Conservation (phyloP, 108 stramenopile species). For the Fragilariopsis cylindrus region DNA sequence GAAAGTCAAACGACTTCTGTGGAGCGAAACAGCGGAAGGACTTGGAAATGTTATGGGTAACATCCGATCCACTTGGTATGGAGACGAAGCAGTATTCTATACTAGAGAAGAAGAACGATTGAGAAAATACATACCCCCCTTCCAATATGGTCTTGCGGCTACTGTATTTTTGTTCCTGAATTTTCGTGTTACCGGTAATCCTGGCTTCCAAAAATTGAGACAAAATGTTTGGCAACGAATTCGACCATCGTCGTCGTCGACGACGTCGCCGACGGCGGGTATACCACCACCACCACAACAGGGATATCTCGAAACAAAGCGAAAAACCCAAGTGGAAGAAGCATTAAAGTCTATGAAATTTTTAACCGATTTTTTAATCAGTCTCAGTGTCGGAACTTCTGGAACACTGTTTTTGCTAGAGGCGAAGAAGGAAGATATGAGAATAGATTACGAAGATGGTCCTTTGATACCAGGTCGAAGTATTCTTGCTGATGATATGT, state of each 20-base stretch:
- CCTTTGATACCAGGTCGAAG: conserved; percentile 37
- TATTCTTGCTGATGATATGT: conserved; percentile 25
- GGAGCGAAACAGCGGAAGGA: conserved; percentile 24
- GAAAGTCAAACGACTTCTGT: conserved; percentile 1
- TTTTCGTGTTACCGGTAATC: conserved; percentile 25
- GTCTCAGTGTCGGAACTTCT: conserved; percentile 26
- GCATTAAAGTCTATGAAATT: conserved; percentile 14
- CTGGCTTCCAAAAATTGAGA: background rate
- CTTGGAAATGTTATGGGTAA: conserved; percentile 14
- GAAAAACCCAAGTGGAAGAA: conserved; percentile 5
- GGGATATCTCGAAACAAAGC: conserved; percentile 20
- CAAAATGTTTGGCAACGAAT: background rate
- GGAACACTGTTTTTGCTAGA: conserved; percentile 11
- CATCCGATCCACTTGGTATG: conserved; percentile 22
- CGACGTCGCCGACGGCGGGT: background rate
- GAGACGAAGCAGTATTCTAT: conserved; percentile 11
- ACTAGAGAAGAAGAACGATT: conserved; percentile 20
- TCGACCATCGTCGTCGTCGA: background rate
- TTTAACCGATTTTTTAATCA: conserved; percentile 27
- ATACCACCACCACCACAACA: background rate
- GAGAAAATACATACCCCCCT: conserved; percentile 22
- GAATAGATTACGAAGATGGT: conserved; percentile 26
- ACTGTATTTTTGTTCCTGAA: conserved; percentile 18
- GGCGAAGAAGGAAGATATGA: background rate
- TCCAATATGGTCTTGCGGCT: conserved; percentile 17